Evolutionary conservation across 768 basidiomycete genomes (phyloP), one percentile per base, ranked within the genome.

Genomic region (Tephrocybe sp.): DNA sequence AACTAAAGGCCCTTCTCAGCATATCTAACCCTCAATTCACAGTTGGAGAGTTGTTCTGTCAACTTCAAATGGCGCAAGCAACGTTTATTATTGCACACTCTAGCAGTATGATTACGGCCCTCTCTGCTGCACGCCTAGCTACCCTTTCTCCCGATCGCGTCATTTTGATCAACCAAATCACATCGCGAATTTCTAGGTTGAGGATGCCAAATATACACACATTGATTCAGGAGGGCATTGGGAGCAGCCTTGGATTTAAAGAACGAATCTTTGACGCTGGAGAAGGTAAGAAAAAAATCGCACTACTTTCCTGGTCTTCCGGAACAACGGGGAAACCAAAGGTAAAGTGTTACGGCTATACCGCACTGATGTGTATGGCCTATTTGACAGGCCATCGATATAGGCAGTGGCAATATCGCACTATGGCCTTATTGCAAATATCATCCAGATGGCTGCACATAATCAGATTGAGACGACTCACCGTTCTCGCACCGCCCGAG

Each of bases 251-350:
- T 17, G 47, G 51, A n/a, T 80, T 75, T 54, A 62, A 62, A 26
- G 79, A 82, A 60, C 69, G 73, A 23, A 63, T 60, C 14, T 64
- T 85, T 42, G 57, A 48, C 11, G 66, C 68, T 0, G 80, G 80
- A 0, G 84, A 86, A 66, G 84, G 72, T 34, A 83, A 71, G 66
- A 77, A 67, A 33, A 85, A 79, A 61, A 61, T 84, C 16, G 85
- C 84, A 6, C 70, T 85, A 47, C 65, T 87, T 38, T 77, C 73
- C 52, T 85, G 86, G 69, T 85, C 83, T 1, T 84, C 83, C 17
- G 85, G 85, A 19, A 87, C 85, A 1, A 87, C 85, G 2, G 85
- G 85, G 11, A 74, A 69, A 48, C 85, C 84, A 4, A 84, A 86
- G 75, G 81, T 78, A 46, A 51, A 23, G 55, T 45, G 16, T 38